Evolutionary conservation across 176 grass and related monocot genomes (phyloP), one percentile per base, ranked within the genome.

Genomic region (Aechmea fasciata): DNA sequence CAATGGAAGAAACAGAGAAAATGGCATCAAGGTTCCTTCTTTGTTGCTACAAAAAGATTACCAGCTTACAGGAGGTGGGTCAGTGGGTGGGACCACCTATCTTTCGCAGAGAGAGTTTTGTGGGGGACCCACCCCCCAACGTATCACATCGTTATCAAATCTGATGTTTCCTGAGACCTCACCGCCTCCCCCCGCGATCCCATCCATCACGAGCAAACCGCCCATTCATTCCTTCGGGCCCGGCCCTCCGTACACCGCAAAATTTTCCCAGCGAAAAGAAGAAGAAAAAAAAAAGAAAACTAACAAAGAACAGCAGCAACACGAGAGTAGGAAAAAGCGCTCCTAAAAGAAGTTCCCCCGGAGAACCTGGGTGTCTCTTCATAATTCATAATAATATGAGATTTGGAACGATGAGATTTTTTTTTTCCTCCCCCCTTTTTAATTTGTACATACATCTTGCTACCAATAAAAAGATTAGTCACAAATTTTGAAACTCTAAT

Each of bases 161-260:
- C 33, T 83, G 80, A 83, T 87, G 80, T 70, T 84, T 88, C 73
- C 81, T 84, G 85, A 81, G 83, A 71, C 78, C 70, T 33, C 29
- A 1, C 33, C 33, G 7, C 6, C 33, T 41, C 33, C 33, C 33
- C 33, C 33, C 33, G 33, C 33, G 33, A 41, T 41, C 33, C 33
- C 33, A 41, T 41, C 33, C 33, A 41, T 41, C 33, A 41, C 33
- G 7, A 41, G 5, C 33, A 41, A 41, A 41, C 84, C 41, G 73
- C 67, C 51, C 81, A 77, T 74, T 67, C 81, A 77, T 74, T 67
- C 71, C 33, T 80, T 66, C 48, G 67, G 52, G 78, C 71, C 75
- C 50, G 78, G 73, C 2, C 18, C 85, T 7, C 33, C 78, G 22
- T 84, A 78, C 81, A 68, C 66, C 57, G 65, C 61, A 47, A 78